A percentile compares a stretch with the other conserved stretches of the same genome.
Evolutionary conservation across 345 rosid species (phyloP).

Genomic region (Diplotaxis tenuifolia): DNA sequence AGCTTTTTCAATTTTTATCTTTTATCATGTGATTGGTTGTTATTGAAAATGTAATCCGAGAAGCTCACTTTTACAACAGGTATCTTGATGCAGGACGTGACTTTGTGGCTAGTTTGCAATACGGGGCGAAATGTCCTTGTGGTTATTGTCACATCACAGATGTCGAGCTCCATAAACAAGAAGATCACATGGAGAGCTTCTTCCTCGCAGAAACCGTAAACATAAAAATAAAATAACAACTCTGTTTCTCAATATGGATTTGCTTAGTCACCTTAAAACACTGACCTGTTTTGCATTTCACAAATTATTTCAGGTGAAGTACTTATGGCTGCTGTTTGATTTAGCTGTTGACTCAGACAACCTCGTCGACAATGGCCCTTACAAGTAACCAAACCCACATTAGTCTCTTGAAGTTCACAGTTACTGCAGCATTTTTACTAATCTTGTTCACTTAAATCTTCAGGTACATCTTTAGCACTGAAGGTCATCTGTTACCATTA

Average conservation of each 20-base stretch:
- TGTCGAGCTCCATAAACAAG: constrained; percentile 81
- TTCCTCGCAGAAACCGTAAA: constrained; percentile 97
- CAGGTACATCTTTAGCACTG: constrained; percentile 89
- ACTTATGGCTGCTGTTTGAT: constrained; percentile 96
- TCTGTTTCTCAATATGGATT: constrained; percentile 10
- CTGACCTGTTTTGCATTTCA: constrained; percentile 10
- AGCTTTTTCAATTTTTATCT: not conserved
- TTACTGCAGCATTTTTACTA: not conserved
- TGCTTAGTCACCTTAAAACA: not conserved
- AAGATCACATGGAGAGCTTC: constrained; percentile 99
- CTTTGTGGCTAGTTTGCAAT: constrained; percentile 93
- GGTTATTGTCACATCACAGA: constrained; percentile 95
- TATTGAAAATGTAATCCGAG: not conserved
- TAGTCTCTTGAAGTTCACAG: not conserved
- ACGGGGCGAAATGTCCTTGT: constrained; percentile 92
- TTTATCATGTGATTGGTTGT: not conserved
- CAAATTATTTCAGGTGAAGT: constrained; percentile 68
- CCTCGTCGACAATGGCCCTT: constrained; percentile 96
- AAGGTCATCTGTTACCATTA: constrained; percentile 88
- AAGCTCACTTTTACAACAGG: constrained; percentile 36
- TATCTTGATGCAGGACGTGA: constrained; percentile 94
- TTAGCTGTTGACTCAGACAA: constrained; percentile 85
- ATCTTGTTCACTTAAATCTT: not conserved
- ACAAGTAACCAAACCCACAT: constrained; percentile 54
- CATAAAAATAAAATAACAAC: not conserved